Evolutionary conservation across 169 alveolate genomes (phyloP), one percentile per base, ranked within the genome.

Genomic region (Hammondia hammondi): DNA sequence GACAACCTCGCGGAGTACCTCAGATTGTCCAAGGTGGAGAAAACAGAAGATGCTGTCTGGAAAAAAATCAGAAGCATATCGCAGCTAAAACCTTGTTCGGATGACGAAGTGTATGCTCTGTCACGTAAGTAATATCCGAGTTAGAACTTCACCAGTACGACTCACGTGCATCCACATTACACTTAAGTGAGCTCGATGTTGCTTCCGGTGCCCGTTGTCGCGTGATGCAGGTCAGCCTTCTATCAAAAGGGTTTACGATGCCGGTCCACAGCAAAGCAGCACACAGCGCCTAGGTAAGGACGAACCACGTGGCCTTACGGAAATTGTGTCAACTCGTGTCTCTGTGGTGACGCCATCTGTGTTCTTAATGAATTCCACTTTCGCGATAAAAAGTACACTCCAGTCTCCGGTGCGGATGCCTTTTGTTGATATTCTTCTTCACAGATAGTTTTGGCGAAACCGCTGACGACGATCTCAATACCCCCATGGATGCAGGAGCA

Each of bases 61-160:
- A 82, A 35, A 43, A 43, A 82, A 43, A 14, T 82, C 70, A 82
- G 90, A 82, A 35, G 70, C 57, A 82, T 82, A 39, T 24, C 57
- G 29, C 90, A 82, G 70, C 90, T 82, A 21, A 35, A 43, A 43
- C 39, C 29, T 48, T 82, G 90, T 27, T 29, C 90, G 72, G 90
- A 82, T n/a, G 90, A 82, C n/a, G 90, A 82, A 37, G 24, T 82
- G 32, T 82, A 82, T 35, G 90, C 43, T 19, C 90, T 82, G 12
- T 82, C 90, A 6, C 90, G 90, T 82, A 48, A 48, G 90, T 43
- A 52, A 10, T 10, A 52, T 14, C 61, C 10, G 61, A 52, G 61
- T 52, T 7, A 67, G 32, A 17, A 67, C 77, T 1, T 67, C 77
- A 27, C 24, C 77, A 67, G 35, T 17, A 17, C 10, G 77, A 21